These are phyloP conservation scores for Fragaria nilgerrensis DNA, from an alignment of 306 rosid species.

Conservation along the genomic window DNA sequence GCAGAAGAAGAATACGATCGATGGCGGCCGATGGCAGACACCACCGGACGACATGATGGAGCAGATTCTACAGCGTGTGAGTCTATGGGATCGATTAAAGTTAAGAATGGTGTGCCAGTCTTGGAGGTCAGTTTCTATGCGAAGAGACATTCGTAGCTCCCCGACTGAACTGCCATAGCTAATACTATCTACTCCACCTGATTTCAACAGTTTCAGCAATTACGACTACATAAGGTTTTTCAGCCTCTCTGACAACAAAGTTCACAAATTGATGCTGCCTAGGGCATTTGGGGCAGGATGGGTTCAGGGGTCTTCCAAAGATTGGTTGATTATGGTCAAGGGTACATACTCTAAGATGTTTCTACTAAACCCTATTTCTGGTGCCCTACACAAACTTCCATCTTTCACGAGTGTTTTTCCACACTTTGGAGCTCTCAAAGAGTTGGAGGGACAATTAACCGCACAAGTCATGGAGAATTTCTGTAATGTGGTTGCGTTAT, in stretches of 20 bases:
- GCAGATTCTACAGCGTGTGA: too few relatives aligned
- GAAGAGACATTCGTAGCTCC: too few relatives aligned
- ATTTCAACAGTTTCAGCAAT: background rate
- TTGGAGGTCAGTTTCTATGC: too few relatives aligned
- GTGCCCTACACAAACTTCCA: background rate
- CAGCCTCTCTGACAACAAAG: background rate
- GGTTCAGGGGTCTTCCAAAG: background rate
- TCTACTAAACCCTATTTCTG: background rate
- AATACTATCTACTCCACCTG: background rate
- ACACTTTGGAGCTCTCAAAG: background rate
- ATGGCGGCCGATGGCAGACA: too few relatives aligned
- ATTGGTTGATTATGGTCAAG: conserved; percentile 1
- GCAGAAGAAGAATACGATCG: too few relatives aligned
- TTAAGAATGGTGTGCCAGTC: too few relatives aligned
- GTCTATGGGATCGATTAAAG: too few relatives aligned
- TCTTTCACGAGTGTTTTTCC: background rate
- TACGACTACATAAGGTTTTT: background rate
- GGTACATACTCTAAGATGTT: background rate
- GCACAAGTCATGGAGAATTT: background rate
- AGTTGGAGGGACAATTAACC: background rate
- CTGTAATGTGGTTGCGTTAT: background rate
- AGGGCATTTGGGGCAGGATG: background rate
- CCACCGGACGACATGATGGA: too few relatives aligned
- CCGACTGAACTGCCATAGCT: background rate
- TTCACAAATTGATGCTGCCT: background rate